A percentile compares a stretch with the other conserved stretches of the same genome.
Evolutionary conservation across 2,329 filamentous ascomycete species (phyloP).

Genomic region (Penicillium sp.): DNA sequence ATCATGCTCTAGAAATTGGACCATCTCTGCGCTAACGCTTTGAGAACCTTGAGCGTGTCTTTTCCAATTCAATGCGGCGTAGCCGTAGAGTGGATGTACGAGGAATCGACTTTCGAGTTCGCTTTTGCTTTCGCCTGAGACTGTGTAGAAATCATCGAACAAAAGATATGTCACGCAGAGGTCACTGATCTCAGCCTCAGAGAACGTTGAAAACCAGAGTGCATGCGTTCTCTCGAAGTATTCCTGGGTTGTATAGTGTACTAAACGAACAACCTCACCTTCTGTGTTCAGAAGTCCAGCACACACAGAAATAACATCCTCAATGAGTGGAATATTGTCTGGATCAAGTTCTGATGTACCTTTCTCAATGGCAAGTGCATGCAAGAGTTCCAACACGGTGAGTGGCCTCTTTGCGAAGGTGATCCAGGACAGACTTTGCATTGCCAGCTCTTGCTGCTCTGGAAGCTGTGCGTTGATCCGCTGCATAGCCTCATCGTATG

Average conservation of each 20-base stretch:
- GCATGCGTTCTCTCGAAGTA: constrained; percentile 26
- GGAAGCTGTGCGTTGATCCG: constrained; percentile 44
- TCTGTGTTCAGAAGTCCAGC: constrained; percentile 38
- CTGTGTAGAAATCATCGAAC: neutral
- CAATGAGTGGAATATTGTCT: constrained; percentile 36
- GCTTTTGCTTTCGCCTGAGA: neutral
- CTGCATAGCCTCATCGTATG: constrained; percentile 47
- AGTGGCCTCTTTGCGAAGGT: constrained; percentile 39
- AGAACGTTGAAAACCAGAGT: constrained; percentile 9
- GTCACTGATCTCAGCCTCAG: neutral
- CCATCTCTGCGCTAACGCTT: neutral
- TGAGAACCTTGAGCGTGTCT: neutral
- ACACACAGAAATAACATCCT: constrained; percentile 28
- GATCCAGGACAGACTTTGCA: constrained; percentile 45
- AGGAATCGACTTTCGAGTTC: neutral
- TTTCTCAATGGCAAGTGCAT: constrained; percentile 45
- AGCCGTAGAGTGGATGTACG: neutral
- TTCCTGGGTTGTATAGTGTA: constrained; percentile 37
- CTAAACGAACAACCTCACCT: constrained; percentile 32
- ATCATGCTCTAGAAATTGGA: neutral
- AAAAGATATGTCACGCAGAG: neutral
- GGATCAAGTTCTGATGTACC: constrained; percentile 31
- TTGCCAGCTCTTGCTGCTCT: constrained; percentile 40
- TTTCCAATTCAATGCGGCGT: neutral
- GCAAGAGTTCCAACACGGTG: constrained; percentile 38